Evolutionary conservation across 192 early-diverging fungal species (phyloP).

Genomic region (Coemansia sp.): DNA sequence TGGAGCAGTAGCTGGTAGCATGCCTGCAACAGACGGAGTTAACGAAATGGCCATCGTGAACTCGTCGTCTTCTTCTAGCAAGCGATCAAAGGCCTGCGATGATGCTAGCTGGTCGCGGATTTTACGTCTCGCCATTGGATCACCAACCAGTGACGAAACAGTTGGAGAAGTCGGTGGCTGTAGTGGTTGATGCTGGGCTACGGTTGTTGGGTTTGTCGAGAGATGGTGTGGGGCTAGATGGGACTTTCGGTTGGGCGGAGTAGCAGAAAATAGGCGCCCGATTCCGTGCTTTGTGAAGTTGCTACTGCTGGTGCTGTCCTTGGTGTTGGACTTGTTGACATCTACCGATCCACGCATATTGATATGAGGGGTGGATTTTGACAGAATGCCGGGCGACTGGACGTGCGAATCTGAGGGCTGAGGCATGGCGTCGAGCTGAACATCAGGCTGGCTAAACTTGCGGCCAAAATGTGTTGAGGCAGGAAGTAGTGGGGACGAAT

Average conservation of each 20-base stretch:
- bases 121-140: conserved; percentile 37
- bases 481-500: not conserved
- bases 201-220: not conserved
- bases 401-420: conserved; percentile 13
- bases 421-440: conserved; percentile 16
- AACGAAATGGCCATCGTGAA: conserved; percentile 52
- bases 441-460: conserved; percentile 45
- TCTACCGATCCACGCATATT: conserved; percentile 29
- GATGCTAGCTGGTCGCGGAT: conserved; percentile 51
- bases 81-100: conserved; percentile 38
- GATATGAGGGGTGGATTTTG: conserved; percentile 37
- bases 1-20: not conserved
- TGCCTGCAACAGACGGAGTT: conserved; percentile 37
- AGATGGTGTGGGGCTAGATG: not conserved
- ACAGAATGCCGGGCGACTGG: conserved; percentile 28
- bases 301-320: not conserved
- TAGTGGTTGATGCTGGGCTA: not conserved
- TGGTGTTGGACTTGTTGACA: conserved; percentile 7
- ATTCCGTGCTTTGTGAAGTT: conserved; percentile 26
- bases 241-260: conserved; percentile 21
- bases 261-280: conserved; percentile 31
- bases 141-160: conserved; percentile 36
- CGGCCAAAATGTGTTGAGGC: conserved; percentile 12
- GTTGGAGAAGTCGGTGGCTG: conserved; percentile 31
- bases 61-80: conserved; percentile 43